phyloP scores from a whole-genome alignment of 2,329 filamentous ascomycete species.

The Intubia oerlemansii region DNA sequence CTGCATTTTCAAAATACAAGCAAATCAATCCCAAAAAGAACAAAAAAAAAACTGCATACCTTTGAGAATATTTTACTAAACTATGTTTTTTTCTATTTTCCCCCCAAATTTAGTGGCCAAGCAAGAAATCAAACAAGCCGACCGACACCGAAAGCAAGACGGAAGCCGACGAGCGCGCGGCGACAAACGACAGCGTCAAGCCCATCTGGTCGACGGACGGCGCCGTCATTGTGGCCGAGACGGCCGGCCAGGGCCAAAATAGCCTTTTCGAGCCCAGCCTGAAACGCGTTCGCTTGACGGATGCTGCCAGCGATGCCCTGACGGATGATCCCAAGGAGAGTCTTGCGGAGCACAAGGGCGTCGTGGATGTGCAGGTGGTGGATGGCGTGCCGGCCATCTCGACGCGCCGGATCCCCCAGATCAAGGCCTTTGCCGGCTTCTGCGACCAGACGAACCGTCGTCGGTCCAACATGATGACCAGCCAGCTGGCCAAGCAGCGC shows the following conservation, averaged over 20 bases:
- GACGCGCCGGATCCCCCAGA: slow-evolving; percentile 22
- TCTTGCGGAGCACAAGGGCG: slow-evolving; percentile 27
- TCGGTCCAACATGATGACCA: slow-evolving; percentile 13
- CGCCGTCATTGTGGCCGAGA: slow-evolving; percentile 23
- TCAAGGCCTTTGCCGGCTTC: slow-evolving; percentile 21
- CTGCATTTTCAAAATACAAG: too few relatives aligned
- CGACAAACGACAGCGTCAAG: slow-evolving; percentile 53
- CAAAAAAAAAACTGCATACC: slow-evolving; percentile 12
- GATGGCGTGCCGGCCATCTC: slow-evolving; percentile 39
- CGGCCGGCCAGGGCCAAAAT: too few relatives aligned
- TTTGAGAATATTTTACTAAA: too few relatives aligned
- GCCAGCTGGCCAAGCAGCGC: slow-evolving; percentile 13
- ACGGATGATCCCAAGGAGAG: slow-evolving; percentile 5
- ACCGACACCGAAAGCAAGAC: slow-evolving; percentile 39
- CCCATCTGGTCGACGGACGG: slow-evolving; percentile 62
- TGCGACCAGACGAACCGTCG: slow-evolving; percentile 16
- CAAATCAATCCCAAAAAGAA: too few relatives aligned
- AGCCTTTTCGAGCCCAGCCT: slow-evolving; percentile 9
- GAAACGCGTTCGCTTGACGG: slow-evolving; percentile 6
- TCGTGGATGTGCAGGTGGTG: slow-evolving; percentile 29
- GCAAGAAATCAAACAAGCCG: slow-evolving; percentile 56
- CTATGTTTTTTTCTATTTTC: slow-evolving; percentile 18
- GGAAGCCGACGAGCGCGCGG: too few relatives aligned
- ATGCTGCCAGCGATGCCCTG: neutral
- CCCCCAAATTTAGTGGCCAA: slow-evolving; percentile 85